Percentiles rank a stretch among this genome's conserved stretches.
These are phyloP conservation scores for Filobasidium uniguttulatum DNA, from an alignment of 1,284 basidiomycete genomes.

Conservation along the genomic window DNA sequence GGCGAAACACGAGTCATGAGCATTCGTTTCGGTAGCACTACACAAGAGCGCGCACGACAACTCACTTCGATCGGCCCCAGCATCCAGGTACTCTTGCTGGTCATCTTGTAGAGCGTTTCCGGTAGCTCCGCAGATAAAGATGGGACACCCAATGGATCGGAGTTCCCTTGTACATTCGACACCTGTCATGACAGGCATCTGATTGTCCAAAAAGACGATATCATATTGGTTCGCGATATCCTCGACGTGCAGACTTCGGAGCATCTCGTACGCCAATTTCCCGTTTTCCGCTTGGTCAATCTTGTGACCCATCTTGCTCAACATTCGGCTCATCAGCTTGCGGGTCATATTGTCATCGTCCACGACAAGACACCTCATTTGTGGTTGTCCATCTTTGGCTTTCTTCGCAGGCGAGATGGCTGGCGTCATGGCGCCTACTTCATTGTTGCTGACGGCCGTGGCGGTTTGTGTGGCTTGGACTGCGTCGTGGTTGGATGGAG, in stretches of 20 bases:
- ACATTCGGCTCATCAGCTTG: constrained; percentile 36
- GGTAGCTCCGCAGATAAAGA: constrained; percentile 57
- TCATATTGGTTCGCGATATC: constrained; percentile 40
- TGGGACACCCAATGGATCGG: constrained; percentile 49
- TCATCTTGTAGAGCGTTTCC: constrained; percentile 55
- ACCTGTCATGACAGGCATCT: constrained; percentile 59
- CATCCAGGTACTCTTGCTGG: too few relatives aligned
- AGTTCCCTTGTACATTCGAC: constrained; percentile 55
- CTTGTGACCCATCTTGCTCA: constrained; percentile 60
- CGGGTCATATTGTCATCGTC: constrained; percentile 34
- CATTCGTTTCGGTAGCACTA: neutral
- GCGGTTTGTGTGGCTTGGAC: too few relatives aligned
- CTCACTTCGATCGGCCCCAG: constrained; percentile 15
- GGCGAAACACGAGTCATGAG: neutral
- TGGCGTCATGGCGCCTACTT: too few relatives aligned
- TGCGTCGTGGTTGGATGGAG: neutral
- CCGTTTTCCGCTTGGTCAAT: constrained; percentile 80
- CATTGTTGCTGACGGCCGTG: neutral
- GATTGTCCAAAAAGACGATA: constrained; percentile 68
- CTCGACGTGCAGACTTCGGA: constrained; percentile 35
- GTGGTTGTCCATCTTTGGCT: constrained; percentile 2
- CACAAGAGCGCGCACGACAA: neutral
- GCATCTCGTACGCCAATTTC: constrained; percentile 59
- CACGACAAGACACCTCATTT: constrained; percentile 33
- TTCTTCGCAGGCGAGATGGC: constrained; percentile 12